Percentiles rank a stretch among this genome's conserved stretches.
Conservation (phyloP, 345 rosid genomes). For the Rhizophora apiculata region DNA sequence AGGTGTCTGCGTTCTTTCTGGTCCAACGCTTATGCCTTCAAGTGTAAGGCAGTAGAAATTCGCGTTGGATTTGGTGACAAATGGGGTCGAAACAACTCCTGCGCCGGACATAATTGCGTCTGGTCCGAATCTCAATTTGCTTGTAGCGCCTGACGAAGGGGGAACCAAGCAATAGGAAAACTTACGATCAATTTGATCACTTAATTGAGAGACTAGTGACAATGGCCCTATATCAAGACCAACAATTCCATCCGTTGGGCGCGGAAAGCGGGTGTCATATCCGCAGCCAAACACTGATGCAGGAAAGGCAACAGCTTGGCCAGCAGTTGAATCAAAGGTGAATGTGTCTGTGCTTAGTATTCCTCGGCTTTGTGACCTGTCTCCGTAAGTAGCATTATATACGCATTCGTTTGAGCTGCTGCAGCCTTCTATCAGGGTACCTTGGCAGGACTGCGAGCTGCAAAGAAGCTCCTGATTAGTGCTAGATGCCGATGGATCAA, state of each 20-base stretch:
- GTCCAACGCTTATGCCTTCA: neutral
- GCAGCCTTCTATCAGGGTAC: no score
- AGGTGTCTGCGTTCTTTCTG: neutral
- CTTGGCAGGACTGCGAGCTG: no score
- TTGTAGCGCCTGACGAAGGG: neutral
- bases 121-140: conserved; percentile 4
- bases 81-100: conserved; percentile 1
- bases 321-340: neutral
- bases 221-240: conserved; percentile 3
- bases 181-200: conserved; percentile 3
- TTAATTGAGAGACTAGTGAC: conserved; percentile 9
- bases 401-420: no score
- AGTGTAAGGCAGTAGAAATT: neutral
- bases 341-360: neutral
- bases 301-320: neutral
- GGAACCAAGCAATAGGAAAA: conserved; percentile 10
- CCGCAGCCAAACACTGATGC: conserved; percentile 2
- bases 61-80: neutral
- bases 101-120: neutral
- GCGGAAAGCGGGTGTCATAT: neutral
- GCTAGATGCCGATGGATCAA: no score
- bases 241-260: neutral
- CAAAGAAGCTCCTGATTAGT: no score
- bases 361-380: no score
- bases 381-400: no score